Base-by-base conservation (phyloP, 1,284 basidiomycete species). In the Cutaneotrichosporon curvatum region DNA sequence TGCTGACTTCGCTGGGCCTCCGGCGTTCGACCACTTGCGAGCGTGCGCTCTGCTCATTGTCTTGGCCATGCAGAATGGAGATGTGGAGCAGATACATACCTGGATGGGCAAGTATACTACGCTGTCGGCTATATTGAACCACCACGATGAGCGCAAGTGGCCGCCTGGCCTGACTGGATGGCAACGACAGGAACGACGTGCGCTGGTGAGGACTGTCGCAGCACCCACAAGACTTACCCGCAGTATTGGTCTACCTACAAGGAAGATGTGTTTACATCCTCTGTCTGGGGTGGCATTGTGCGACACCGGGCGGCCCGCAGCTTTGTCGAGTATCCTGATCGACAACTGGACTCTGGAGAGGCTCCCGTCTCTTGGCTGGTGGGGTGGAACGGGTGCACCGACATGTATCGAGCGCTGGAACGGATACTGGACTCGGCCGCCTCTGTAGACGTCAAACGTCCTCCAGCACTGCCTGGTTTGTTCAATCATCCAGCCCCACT, bases 241-340 rank as follows among this genome's bases (percentile, higher is more conserved):
- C 42, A 54, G 52, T 54, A 44, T 31, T 54, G 52, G 52, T 50
- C 48, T 18, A 48, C 43, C 2, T 54, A 54, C 43, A 54, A 45
- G 12, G 39, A 43, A 10, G 52, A 54, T 23, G 44, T 54, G 16
- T 54, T 50, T 39, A 33, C 37, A 8, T 40, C 48, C 10, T 38
- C 40, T 14, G 30, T 54, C 7, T 48, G 48, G 43, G 48, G 48
- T 11, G 39, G 45, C 19, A 41, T 48, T 35, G 43, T 48, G 5
- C 30, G 47, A 19, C 52, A 54, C 35, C 52, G 48, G 2, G 45
- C 21, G n/a, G 34, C 48, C 10, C 40, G 44, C 18, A 44, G 48
- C 34, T 28, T 23, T 25, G 51, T 53, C 12, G n/a, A 40, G 16
- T 54, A 54, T 25, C 52, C 52, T 23, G 35, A 44, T 28, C 6